Conservation (phyloP, 176 grass and related monocot genomes). For the Eleusine coracana region DNA sequence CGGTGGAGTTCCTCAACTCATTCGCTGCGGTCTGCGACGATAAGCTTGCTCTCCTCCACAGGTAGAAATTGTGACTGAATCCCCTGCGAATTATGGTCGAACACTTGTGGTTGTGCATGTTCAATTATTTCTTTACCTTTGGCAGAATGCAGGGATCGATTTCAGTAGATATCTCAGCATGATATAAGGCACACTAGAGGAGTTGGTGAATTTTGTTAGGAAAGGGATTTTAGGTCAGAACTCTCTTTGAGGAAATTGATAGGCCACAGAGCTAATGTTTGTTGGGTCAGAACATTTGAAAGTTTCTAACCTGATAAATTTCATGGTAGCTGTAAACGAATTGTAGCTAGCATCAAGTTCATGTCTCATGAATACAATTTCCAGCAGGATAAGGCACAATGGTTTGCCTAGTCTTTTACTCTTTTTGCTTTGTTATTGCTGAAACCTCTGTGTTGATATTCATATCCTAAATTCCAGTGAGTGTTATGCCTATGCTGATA, state of each 20-base stretch:
- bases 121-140: neutral
- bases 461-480: neutral
- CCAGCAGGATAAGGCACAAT: neutral
- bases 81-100: neutral
- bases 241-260: neutral
- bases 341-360: neutral
- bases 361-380: neutral
- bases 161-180: neutral
- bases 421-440: constrained; percentile 2
- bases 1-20: constrained; percentile 68
- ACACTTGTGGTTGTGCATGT: neutral
- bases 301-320: neutral
- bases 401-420: neutral
- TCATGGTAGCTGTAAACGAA: neutral
- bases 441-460: neutral
- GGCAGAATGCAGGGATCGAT: neutral
- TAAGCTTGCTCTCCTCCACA: constrained; percentile 65
- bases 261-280: neutral
- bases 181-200: neutral
- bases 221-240: neutral
- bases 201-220: constrained; percentile 2
- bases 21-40: constrained; percentile 54
- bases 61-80: constrained; percentile 33
- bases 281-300: neutral
- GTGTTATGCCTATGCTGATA: neutral